Percentiles rank a stretch among this genome's conserved stretches.
Evolutionary conservation across 148 eudicot genomes (phyloP).

Genomic region (Chenopodium berlandieri): DNA sequence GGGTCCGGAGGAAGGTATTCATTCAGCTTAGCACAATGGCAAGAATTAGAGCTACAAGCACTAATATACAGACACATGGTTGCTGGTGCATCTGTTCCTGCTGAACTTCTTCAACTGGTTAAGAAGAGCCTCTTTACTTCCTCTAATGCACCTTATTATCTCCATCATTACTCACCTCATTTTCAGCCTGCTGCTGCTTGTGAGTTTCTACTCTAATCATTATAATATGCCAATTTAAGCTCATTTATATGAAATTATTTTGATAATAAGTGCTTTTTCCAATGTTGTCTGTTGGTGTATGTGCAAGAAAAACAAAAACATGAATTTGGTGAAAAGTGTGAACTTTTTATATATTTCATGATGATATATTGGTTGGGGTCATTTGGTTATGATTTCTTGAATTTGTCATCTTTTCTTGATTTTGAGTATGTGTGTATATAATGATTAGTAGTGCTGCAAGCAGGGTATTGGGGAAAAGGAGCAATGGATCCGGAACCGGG

Average conservation of each 20-base stretch:
- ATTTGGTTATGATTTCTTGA: neutral
- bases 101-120: conserved; percentile 64
- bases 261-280: neutral
- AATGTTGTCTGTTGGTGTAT: neutral
- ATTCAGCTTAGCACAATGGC: conserved; percentile 86
- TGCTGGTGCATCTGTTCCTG: conserved; percentile 73
- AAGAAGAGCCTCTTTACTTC: conserved; percentile 50
- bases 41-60: conserved; percentile 90
- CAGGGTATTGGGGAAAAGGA: conserved; percentile 86
- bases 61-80: conserved; percentile 73
- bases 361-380: neutral
- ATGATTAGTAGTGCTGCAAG: conserved; percentile 47
- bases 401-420: neutral
- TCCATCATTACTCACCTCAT: conserved; percentile 42
- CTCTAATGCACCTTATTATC: conserved; percentile 35
- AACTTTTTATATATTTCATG: neutral
- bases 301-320: neutral
- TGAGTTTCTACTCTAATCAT: conserved; percentile 30
- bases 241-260: neutral
- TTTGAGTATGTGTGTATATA: neutral
- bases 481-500: conserved; percentile 96
- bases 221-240: neutral
- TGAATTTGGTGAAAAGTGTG: neutral
- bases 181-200: conserved; percentile 51
- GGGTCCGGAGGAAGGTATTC: conserved; percentile 65